Evolutionary conservation across 78 protist genomes (phyloP).

Genomic region (Thecamonas trahens): DNA sequence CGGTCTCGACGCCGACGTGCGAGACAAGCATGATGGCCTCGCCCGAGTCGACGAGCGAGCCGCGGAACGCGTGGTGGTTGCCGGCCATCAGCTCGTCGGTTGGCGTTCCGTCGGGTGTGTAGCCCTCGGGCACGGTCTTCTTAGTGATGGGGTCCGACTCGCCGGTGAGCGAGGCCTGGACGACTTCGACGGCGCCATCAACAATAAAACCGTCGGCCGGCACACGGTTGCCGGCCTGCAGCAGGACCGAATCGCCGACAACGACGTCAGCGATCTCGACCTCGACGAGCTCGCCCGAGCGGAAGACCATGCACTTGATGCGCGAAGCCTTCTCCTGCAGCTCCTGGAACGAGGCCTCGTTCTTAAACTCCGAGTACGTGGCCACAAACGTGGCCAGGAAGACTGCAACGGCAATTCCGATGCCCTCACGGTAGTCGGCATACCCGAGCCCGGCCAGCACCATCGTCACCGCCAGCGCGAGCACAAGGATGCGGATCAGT

Average conservation of each 20-base stretch:
- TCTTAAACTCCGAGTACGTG: neutral
- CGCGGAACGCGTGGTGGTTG: no score
- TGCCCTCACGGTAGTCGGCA: neutral
- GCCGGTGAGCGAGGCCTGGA: neutral
- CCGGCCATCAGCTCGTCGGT: neutral
- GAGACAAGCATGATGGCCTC: neutral
- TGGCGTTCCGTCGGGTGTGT: neutral
- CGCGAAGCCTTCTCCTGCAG: neutral
- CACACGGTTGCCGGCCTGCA: neutral
- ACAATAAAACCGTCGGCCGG: neutral
- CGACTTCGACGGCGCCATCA: neutral
- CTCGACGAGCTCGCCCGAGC: no score
- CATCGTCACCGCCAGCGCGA: neutral
- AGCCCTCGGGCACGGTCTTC: neutral
- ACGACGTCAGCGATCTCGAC: no score
- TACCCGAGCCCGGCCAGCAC: constrained; percentile 1
- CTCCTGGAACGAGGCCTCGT: neutral
- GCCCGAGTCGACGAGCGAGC: neutral
- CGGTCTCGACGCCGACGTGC: neutral
- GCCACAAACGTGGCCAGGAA: neutral
- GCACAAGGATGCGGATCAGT: neutral
- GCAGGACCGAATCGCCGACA: neutral
- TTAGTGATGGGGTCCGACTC: neutral
- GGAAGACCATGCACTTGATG: neutral
- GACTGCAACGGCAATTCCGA: neutral